Base-by-base conservation (phyloP, 208 protist species). In the Borovskyia barvae region DNA sequence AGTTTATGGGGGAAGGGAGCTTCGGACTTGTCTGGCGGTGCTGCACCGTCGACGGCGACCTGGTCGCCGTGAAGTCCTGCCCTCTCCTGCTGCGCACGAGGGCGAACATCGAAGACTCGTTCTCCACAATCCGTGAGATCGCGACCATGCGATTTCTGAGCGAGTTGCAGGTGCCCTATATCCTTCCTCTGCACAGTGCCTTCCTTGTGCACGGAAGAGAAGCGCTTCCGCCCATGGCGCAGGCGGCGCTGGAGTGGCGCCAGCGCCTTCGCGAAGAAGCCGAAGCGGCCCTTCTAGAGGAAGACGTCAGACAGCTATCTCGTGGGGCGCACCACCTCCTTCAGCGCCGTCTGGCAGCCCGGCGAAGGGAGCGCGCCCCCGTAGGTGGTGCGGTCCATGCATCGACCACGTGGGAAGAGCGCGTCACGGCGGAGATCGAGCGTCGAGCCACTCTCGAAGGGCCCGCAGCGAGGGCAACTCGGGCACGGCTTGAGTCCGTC, bases 11-110 rank as follows among this genome's bases (percentile, higher is more conserved):
- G 8, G 84, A 94, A 49, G 88, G 88, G n/a, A 92, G 85, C 71
- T 94, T 94, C 50, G 88, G 88, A 1, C 59, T 94, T 22, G 88
- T 94, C 19, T 94, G 82, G 82, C 75, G 78, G 3, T 87, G 79
- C 58, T 55, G 50, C 25, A 90, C 87, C 1, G 65, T 88, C 17
- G 82, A 86, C 28, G 85, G 82, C n/a, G 78, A 94, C 67, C 33
- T 86, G 11, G 82, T 94, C 11, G 84, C 88, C 0, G 85, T 94
- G 22, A 94, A 94, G 75, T 84, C 80, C 3, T 94, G 85, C 47
- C 84, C 88, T 6, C 59, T 94, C 36, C 67, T 66, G 50, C 65
- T 92, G 24, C 54, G 61, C 58, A 80, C 68, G n/a, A 70, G 64
- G 29, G 73, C 70, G 3, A 78, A 76, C 67, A 79, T 91, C 53